Conservation (phyloP, 768 basidiomycete species). For the Hericium coralloides region DNA sequence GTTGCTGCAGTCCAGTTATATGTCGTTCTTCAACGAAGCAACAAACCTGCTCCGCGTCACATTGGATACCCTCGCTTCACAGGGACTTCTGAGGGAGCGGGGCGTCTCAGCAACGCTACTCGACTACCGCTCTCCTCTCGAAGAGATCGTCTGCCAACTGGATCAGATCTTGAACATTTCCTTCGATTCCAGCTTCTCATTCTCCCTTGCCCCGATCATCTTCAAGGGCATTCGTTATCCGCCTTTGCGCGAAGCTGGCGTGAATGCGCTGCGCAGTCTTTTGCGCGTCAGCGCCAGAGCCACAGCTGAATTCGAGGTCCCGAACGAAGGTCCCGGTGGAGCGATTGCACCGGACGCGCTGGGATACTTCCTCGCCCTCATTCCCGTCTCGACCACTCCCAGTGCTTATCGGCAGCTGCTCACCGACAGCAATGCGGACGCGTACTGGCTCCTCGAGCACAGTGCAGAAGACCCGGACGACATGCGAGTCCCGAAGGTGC, state of each 20-base stretch:
- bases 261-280: constrained; percentile 51
- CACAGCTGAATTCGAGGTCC: constrained; percentile 20
- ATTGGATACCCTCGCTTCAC: constrained; percentile 52
- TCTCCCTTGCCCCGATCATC: constrained; percentile 72
- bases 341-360: constrained; percentile 51
- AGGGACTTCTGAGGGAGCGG: constrained; percentile 45
- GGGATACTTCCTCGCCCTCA: constrained; percentile 72
- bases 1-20: constrained; percentile 69
- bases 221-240: constrained; percentile 81
- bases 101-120: constrained; percentile 52
- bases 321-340: constrained; percentile 30
- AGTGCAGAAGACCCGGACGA: constrained; percentile 31
- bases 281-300: constrained; percentile 50
- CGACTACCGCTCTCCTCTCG: constrained; percentile 53
- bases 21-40: constrained; percentile 62
- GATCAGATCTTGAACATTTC: constrained; percentile 67
- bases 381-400: constrained; percentile 57
- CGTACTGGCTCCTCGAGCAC: constrained; percentile 34
- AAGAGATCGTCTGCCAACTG: constrained; percentile 60
- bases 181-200: constrained; percentile 72
- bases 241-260: constrained; percentile 51
- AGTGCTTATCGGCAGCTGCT: constrained; percentile 52
- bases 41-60: constrained; percentile 57
- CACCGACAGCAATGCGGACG: constrained; percentile 50
- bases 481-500: constrained; percentile 40